phyloP scores from a whole-genome alignment of 768 basidiomycete species.

The Rhodocollybia butyracea region DNA sequence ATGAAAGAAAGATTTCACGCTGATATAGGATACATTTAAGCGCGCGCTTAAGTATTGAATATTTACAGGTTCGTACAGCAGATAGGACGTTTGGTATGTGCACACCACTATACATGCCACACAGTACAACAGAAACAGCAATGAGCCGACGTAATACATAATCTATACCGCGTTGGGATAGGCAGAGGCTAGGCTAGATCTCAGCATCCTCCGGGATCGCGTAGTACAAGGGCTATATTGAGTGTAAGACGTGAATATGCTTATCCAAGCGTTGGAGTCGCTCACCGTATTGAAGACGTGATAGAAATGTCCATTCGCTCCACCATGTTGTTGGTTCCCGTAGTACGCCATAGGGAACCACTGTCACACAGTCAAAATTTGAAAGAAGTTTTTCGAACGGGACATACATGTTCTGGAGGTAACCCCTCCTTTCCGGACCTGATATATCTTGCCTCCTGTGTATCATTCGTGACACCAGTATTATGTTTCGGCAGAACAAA shows the following conservation, averaged over 20 bases:
- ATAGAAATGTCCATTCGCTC: constrained; percentile 70
- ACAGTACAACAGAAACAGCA: too few species aligned
- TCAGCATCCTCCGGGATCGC: constrained; percentile 30
- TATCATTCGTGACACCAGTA: constrained; percentile 50
- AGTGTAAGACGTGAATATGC: background rate
- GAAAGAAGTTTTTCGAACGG: background rate
- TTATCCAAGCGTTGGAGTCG: background rate
- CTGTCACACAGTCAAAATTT: constrained; percentile 27
- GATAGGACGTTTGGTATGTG: too few species aligned
- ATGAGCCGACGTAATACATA: too few species aligned
- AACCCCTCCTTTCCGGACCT: constrained; percentile 66
- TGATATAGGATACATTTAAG: background rate
- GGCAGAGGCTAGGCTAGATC: constrained; percentile 22
- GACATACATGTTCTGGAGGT: constrained; percentile 57
- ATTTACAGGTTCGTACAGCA: background rate
- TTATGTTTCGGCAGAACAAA: constrained; percentile 72
- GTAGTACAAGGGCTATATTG: constrained; percentile 36
- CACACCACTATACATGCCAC: too few species aligned
- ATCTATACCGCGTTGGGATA: too few species aligned
- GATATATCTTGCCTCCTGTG: constrained; percentile 60
- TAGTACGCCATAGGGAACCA: constrained; percentile 80
- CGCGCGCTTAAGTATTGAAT: background rate
- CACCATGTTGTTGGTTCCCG: constrained; percentile 47
- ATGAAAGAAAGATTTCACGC: background rate
- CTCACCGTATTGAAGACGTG: constrained; percentile 74